Base-by-base conservation (phyloP, 495 filamentous ascomycete species). In the Glonium stellatum region DNA sequence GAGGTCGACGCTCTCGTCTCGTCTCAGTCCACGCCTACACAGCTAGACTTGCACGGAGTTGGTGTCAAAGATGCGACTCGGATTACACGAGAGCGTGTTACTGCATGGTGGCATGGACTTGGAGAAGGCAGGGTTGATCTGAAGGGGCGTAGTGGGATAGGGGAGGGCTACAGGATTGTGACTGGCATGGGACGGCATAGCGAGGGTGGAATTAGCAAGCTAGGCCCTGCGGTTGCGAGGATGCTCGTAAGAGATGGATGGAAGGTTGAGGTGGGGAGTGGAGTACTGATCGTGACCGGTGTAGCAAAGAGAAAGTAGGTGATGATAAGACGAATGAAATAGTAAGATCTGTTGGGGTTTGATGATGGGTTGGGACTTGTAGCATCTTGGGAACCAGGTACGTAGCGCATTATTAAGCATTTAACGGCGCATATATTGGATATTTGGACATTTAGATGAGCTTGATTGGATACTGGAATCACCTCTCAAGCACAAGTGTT, bases 31-130 rank as follows among this genome's bases (percentile, higher is more conserved):
- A 79, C 75, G 0, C 54, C 67, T 2, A 73, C 71, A 59, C 72
- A 69, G 63, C 72, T 95, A 10, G 91, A 98, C 74, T 76, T 98
- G 23, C 93, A 98, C 68, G 90, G 90, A 11, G 82, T 95, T 13
- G 84, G 78, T 22, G 92, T 97, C 0, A 72, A 82, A 39, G 87
- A 96, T 70, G 92, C 85, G 0, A 77, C 88, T 10, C 78, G 87
- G 8, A 96, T 97, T 50, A 81, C 87, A 0, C 80, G 79, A 37
- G 79, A 83, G 39, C 76, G 80, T 15, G 86, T 88, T 0, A 78
- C 80, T 55, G 71, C 67, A 8, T 98, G 93, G 93, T 98, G 92
- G 93, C 78, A 84, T 10, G 75, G 75, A 3, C 75, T 89, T 11
- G 86, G 85, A 1, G 84, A 87, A 23, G 78, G 76, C 60, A 72